Base-by-base conservation (phyloP, 2,329 filamentous ascomycete genomes). In the Aspergillus pseudotamarii region DNA sequence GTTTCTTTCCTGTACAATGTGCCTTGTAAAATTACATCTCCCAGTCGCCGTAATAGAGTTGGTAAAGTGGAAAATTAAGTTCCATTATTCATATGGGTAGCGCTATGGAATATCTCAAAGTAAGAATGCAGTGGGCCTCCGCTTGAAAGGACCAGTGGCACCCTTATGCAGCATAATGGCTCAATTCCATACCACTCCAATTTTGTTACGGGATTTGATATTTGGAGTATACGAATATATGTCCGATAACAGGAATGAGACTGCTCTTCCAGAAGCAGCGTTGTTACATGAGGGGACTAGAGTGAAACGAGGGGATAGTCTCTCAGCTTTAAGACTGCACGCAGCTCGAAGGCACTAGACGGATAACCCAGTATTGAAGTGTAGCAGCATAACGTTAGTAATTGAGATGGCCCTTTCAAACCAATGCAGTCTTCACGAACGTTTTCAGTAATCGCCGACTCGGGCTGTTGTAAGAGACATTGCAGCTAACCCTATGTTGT, bases 161-260 rank as follows among this genome's bases (percentile, higher is more conserved):
- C 11, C 3, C 2, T 6, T 14, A 16, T 36, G 34, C 12, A 36
- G 12, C 16, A 4, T 12, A 36, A 36, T 36, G 12, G 14, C 16
- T 19, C 3, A 9, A 9, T n/a, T n/a, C 16, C 0, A 19, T n/a
- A 3, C 8, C n/a, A n/a, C 8, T n/a, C 4, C 19, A n/a, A n/a
- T 9, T n/a, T 41, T n/a, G 8, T 36, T 36, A 36, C 5, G 14
- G 5, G 14, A 16, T 16, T 36, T 6, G 34, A 36, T 16, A 16
- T 16, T 26, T 26, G 26, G 26, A 36, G 10, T 1, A 41, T 14
- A 41, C 16, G 6, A 9, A 41, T n/a, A 9, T 19, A 16, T 41
- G 4, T 10, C 8, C 38, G 6, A 41, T 1, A 41, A 41, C 19
- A 19, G 38, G 6, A 1, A 41, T 3, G 6, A 2, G 38, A 10